A percentile compares a stretch with the other conserved stretches of the same genome.
Conservation (phyloP, 2,329 filamentous ascomycete species). For the Ustulina deusta region DNA sequence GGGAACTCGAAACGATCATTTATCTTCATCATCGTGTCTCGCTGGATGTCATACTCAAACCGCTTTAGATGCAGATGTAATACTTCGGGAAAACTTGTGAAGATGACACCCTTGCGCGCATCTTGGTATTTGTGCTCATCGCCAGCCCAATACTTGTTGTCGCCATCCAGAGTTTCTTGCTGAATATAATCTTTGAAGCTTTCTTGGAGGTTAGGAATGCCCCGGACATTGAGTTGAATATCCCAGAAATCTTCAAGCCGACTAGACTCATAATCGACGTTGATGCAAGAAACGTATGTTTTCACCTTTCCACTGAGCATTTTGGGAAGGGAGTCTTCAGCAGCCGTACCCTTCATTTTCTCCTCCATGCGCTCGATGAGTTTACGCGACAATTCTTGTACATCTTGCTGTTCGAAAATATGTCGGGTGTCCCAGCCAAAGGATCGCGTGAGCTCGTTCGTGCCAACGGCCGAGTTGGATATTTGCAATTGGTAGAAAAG, state of each 20-base stretch:
- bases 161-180: slow-evolving; percentile 95
- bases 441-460: slow-evolving; percentile 92
- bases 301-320: slow-evolving; percentile 99
- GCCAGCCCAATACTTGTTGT: slow-evolving; percentile 97
- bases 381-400: slow-evolving; percentile 95
- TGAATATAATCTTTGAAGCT: slow-evolving; percentile 97
- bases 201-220: slow-evolving; percentile 91
- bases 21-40: slow-evolving; percentile 99
- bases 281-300: slow-evolving; percentile 98
- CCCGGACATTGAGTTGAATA: slow-evolving; percentile 94
- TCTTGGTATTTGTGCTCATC: slow-evolving; percentile 93
- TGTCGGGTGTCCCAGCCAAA: slow-evolving; percentile 99
- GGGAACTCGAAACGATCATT: slow-evolving; percentile 93
- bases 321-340: slow-evolving; percentile 86
- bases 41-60: slow-evolving; percentile 96
- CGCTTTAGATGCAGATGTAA: slow-evolving; percentile 95
- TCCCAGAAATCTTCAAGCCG: slow-evolving; percentile 99
- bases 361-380: slow-evolving; percentile 98
- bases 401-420: slow-evolving; percentile 98
- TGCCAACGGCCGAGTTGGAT: slow-evolving; percentile 83
- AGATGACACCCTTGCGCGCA: slow-evolving; percentile 97
- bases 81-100: slow-evolving; percentile 93
- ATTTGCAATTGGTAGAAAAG: slow-evolving; percentile 96
- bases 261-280: slow-evolving; percentile 97
- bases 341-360: slow-evolving; percentile 96